phyloP scores from a whole-genome alignment of 2,329 filamentous ascomycete species.

The Arthrobotrys conoides region DNA sequence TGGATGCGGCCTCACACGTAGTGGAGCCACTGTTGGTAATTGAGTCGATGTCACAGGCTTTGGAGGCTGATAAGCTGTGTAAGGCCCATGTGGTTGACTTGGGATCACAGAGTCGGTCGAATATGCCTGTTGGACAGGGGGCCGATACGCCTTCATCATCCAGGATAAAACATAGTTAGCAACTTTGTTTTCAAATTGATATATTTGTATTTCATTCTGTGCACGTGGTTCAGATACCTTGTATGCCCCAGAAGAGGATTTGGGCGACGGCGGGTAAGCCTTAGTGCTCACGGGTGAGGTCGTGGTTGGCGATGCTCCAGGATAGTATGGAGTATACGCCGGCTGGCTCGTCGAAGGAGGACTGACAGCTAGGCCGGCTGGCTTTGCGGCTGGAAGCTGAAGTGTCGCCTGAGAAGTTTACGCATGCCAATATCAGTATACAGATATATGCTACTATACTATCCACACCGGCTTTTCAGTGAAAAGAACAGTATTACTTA shows the following conservation, averaged over 20 bases:
- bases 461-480: neutral
- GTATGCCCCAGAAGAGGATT: constrained; percentile 34
- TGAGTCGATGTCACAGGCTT: constrained; percentile 59
- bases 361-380: constrained; percentile 37
- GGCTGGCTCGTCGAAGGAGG: constrained; percentile 34
- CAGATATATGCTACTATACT: too few species aligned
- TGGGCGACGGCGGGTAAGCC: constrained; percentile 48
- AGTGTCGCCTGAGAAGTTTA: constrained; percentile 30
- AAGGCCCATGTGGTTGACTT: constrained; percentile 58
- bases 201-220: neutral
- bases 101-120: constrained; percentile 60
- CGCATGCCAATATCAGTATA: neutral
- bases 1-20: constrained; percentile 25
- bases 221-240: constrained; percentile 42
- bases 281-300: constrained; percentile 54
- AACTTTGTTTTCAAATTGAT: neutral
- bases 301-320: constrained; percentile 42
- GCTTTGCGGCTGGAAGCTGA: constrained; percentile 42
- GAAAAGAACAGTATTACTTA: constrained; percentile 22
- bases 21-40: constrained; percentile 48
- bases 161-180: neutral
- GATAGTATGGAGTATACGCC: constrained; percentile 53
- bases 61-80: constrained; percentile 57
- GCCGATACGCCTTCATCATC: constrained; percentile 48
- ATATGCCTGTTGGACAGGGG: constrained; percentile 58